Conservation (phyloP, 2,329 filamentous ascomycete species). For the Xylariaceae sp. region DNA sequence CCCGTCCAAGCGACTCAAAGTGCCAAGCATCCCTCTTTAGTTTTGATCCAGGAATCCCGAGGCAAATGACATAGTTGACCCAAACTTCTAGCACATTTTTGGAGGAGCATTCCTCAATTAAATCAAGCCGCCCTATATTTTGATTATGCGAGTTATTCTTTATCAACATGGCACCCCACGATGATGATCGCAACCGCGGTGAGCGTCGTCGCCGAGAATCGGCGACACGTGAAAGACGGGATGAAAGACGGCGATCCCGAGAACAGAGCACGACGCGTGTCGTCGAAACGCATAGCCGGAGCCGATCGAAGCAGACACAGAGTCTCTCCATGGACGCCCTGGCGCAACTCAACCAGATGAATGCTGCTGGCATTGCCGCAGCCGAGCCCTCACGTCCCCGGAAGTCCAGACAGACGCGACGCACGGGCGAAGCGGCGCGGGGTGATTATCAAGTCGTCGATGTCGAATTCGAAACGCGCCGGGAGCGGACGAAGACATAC, state of each 20-base stretch:
- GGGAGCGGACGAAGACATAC: conserved; percentile 18
- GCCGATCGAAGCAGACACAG: conserved; percentile 27
- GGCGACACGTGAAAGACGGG: conserved; percentile 31
- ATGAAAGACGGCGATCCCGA: conserved; percentile 34
- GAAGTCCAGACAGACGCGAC: conserved; percentile 39
- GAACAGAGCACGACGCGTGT: conserved; percentile 29
- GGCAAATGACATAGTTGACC: too few relatives aligned
- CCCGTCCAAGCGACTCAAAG: conserved; percentile 8
- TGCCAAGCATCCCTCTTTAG: conserved; percentile 20
- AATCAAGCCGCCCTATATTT: neutral
- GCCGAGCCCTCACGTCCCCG: conserved; percentile 35
- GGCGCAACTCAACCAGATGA: conserved; percentile 59
- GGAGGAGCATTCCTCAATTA: neutral
- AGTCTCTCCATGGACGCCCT: conserved; percentile 51
- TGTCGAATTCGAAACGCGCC: conserved; percentile 32
- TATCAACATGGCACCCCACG: conserved; percentile 32
- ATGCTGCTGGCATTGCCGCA: conserved; percentile 38
- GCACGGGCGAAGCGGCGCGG: conserved; percentile 31
- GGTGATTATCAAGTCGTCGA: conserved; percentile 23
- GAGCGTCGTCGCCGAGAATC: conserved; percentile 27
- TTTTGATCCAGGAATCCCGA: conserved; percentile 24
- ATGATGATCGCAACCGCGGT: conserved; percentile 22
- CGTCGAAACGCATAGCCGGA: conserved; percentile 32
- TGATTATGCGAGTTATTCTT: conserved; percentile 5
- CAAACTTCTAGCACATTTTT: too few relatives aligned